Evolutionary conservation across 2,329 filamentous ascomycete genomes (phyloP).

Genomic region (Pseudonectria foliicola): DNA sequence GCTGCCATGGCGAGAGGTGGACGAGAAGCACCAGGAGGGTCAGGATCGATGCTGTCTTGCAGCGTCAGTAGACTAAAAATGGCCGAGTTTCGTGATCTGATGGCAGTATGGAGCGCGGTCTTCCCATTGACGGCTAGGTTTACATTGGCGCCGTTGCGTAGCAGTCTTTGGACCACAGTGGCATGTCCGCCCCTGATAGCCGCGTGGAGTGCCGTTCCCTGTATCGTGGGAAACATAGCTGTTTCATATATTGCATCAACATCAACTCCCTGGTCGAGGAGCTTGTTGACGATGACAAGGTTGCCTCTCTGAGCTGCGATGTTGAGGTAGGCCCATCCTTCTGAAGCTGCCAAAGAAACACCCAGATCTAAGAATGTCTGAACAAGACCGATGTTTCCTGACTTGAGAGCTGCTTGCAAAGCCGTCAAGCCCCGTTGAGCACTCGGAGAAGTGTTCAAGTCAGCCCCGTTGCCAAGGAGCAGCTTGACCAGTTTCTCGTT

Average conservation of each 20-base stretch:
- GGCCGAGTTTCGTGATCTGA: no score
- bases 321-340: not conserved
- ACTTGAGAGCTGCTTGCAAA: no score
- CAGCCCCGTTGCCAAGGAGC: constrained; percentile 3
- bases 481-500: not conserved
- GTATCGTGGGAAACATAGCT: not conserved
- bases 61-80: no score
- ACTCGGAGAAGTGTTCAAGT: no score
- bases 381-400: no score
- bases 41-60: constrained; percentile 14
- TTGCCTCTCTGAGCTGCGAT: not conserved
- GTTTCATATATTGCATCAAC: not conserved
- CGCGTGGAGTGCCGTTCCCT: constrained; percentile 7
- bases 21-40: constrained; percentile 17
- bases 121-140: constrained; percentile 32
- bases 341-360: not conserved
- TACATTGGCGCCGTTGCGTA: constrained; percentile 23
- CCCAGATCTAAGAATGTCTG: not conserved
- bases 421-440: no score
- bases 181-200: constrained; percentile 4
- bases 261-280: constrained; percentile 2
- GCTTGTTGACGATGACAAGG: not conserved
- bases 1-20: constrained; percentile 16
- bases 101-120: constrained; percentile 14
- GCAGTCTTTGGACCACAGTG: constrained; percentile 19